Evolutionary conservation across 2,329 filamentous ascomycete genomes (phyloP).

Genomic region (Geosmithia morbida): DNA sequence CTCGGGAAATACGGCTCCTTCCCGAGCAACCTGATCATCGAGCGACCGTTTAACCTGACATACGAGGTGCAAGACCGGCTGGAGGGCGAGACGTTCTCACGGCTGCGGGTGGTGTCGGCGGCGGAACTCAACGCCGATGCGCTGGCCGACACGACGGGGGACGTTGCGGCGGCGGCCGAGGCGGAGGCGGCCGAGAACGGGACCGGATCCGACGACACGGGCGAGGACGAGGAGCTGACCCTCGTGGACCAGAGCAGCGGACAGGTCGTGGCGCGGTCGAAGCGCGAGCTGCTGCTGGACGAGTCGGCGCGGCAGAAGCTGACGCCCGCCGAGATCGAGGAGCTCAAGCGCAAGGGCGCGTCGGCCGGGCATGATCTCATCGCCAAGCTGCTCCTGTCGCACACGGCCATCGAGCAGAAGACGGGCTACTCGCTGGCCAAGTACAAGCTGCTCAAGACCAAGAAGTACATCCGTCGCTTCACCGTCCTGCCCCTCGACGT

Average conservation of each 20-base stretch:
- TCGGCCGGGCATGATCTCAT: constrained; percentile 81
- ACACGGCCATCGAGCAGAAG: constrained; percentile 85
- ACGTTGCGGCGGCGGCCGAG: constrained; percentile 7
- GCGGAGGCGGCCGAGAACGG: constrained; percentile 5
- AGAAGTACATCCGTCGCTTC: constrained; percentile 84
- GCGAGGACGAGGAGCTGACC: constrained; percentile 25
- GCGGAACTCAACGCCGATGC: constrained; percentile 75
- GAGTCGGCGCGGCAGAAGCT: constrained; percentile 59
- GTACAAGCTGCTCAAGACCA: constrained; percentile 87
- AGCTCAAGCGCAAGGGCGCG: constrained; percentile 56
- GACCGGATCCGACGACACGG: constrained; percentile 23
- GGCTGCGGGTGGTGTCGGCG: constrained; percentile 65
- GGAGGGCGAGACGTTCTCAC: constrained; percentile 48
- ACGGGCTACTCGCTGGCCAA: constrained; percentile 88
- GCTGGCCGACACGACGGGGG: constrained; percentile 30
- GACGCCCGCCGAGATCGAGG: constrained; percentile 61
- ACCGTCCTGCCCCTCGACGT: constrained; percentile 75
- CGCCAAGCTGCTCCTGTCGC: constrained; percentile 80
- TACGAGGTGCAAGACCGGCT: constrained; percentile 72
- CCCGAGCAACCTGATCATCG: constrained; percentile 74
- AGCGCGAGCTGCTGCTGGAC: constrained; percentile 45
- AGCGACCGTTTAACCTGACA: constrained; percentile 82
- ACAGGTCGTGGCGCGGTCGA: constrained; percentile 35
- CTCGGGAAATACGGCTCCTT: constrained; percentile 90
- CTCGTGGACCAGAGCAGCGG: constrained; percentile 25